Percentiles rank a stretch among this genome's conserved stretches.
Conservation (phyloP, 2,329 filamentous ascomycete genomes). For the Albifimbria verrucaria region DNA sequence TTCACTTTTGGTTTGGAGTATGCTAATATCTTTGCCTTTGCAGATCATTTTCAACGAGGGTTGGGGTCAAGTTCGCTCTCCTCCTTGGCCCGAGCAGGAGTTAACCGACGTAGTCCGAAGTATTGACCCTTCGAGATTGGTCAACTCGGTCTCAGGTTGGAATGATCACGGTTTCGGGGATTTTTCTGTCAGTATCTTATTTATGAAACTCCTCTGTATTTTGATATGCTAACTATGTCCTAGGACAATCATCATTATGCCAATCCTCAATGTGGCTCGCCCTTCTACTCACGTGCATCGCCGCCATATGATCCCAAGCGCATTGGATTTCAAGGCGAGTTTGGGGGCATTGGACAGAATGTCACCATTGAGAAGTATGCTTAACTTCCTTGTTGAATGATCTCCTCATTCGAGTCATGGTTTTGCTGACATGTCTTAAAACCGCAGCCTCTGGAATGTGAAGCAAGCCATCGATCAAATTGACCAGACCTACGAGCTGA, state of each 20-base stretch:
- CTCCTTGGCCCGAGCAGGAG: conserved; percentile 51
- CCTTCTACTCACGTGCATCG: conserved; percentile 58
- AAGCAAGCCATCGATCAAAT: conserved; percentile 55
- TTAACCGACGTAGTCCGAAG: conserved; percentile 52
- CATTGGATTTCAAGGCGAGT: conserved; percentile 69
- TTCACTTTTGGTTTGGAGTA: too few relatives aligned
- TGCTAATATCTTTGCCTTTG: background rate
- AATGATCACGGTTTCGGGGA: conserved; percentile 66
- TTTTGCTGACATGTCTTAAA: background rate
- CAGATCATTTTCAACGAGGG: conserved; percentile 69
- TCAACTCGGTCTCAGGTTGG: conserved; percentile 65
- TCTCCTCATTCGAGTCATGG: background rate
- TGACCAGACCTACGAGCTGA: conserved; percentile 66
- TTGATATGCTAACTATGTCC: background rate
- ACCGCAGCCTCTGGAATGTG: conserved; percentile 60
- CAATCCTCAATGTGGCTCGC: conserved; percentile 67
- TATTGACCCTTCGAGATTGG: conserved; percentile 61
- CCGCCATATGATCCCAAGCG: conserved; percentile 54
- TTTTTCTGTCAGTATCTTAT: conserved; percentile 44
- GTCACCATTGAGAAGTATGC: conserved; percentile 58
- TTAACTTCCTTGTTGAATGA: background rate
- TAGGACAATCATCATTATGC: conserved; percentile 71
- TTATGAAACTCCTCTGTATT: background rate
- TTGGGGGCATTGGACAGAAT: conserved; percentile 66
- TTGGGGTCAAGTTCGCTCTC: conserved; percentile 58